phyloP scores from a whole-genome alignment of 495 filamentous ascomycete species.

The Barbatosphaeria neglecta region DNA sequence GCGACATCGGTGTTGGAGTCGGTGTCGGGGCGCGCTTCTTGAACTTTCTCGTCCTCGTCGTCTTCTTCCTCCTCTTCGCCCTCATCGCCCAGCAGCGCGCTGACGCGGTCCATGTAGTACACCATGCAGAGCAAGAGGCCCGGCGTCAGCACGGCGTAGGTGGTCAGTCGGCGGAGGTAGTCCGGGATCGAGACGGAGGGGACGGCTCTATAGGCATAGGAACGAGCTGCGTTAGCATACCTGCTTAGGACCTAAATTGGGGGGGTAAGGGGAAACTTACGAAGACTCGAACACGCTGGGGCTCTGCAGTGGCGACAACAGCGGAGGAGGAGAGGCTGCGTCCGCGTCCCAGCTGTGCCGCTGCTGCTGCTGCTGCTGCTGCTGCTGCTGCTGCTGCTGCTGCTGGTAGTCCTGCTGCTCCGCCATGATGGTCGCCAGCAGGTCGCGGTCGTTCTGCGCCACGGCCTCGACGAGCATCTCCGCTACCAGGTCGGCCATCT shows the following conservation, averaged over 20 bases:
- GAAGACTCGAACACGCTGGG: background rate
- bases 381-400: too few relatives aligned
- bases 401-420: too few relatives aligned
- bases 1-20: background rate
- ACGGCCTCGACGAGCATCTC: background rate
- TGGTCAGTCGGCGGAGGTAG: background rate
- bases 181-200: background rate
- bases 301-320: too few relatives aligned
- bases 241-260: background rate
- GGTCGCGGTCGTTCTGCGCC: background rate
- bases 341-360: background rate
- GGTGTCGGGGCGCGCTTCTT: too few relatives aligned
- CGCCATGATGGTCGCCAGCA: too few relatives aligned
- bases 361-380: background rate
- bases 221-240: too few relatives aligned
- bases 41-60: too few relatives aligned
- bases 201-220: background rate
- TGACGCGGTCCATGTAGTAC: background rate
- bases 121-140: background rate
- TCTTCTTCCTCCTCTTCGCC: background rate
- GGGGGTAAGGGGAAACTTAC: background rate
- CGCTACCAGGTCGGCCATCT: background rate
- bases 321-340: too few relatives aligned
- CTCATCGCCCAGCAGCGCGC: background rate
- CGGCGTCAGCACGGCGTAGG: background rate